Conservation (phyloP, 1,284 basidiomycete genomes). For the Malassezia slooffiae region DNA sequence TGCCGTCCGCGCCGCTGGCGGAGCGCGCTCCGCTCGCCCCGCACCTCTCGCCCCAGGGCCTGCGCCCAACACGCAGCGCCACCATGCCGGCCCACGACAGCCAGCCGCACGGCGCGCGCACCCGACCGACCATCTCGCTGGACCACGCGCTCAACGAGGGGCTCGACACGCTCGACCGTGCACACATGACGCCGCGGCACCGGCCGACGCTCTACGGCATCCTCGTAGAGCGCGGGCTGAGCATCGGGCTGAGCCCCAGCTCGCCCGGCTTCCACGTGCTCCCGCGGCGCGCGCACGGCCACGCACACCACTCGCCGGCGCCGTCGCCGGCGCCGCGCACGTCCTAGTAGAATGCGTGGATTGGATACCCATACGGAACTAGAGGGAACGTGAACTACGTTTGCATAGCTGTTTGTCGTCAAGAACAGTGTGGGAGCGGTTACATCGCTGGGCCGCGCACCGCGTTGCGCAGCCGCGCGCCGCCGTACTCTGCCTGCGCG, state of each 20-base stretch:
- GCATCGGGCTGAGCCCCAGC: conserved; percentile 38
- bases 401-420: no score
- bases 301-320: not conserved
- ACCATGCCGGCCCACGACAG: not conserved
- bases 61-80: not conserved
- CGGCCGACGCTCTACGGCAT: conserved; percentile 11
- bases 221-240: conserved; percentile 36
- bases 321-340: no score
- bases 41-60: not conserved
- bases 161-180: conserved; percentile 1
- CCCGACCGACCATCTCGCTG: conserved; percentile 23
- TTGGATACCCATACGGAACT: no score
- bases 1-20: not conserved
- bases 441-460: no score
- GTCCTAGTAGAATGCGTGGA: no score
- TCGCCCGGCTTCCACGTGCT: conserved; percentile 42
- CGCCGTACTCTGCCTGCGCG: no score
- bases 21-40: not conserved
- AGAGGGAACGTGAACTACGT: no score
- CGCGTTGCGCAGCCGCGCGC: no score
- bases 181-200: conserved; percentile 10
- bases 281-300: conserved; percentile 6
- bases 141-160: conserved; percentile 20
- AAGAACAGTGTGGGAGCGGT: no score
- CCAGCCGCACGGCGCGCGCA: conserved; percentile 2